Base-by-base conservation (phyloP, 1,284 basidiomycete species). In the Leccinum griseonigrum region DNA sequence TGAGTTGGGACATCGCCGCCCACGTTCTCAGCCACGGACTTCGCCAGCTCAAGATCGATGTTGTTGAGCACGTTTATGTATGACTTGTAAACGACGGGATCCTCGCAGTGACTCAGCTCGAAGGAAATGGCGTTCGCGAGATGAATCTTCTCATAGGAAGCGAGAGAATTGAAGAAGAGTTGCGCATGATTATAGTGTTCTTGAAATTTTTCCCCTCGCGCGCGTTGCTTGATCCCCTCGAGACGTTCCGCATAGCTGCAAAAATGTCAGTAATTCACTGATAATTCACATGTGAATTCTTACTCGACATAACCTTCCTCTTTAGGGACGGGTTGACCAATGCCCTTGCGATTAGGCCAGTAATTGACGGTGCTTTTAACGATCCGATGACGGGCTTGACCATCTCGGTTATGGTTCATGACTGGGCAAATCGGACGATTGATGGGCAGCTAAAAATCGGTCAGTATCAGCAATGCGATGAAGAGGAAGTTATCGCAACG, bases 381-480 rank as follows among this genome's bases (percentile, higher is more conserved):
- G 66, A 91, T 91, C 46, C 76, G 82, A 64, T 84, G 82, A 53
- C 85, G 79, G 64, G 76, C 74, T 60, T 79, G 71, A 1, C 92
- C 92, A 68, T 91, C 91, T 36, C 90, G 85, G 59, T 88, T 81
- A 63, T 86, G 83, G 68, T 86, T 92, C 74, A 89, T 76, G 55
- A 93, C 86, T 0, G 92, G 92, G 68, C 92, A 95, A 2, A 93
- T 76, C 2, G 92, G 90, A 43, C 87, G 81, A 74, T 95, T 94
- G 67, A 95, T 92, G 4, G 92, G 92, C 29, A 94, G 77, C 79
- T 85, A 66, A 54, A 71, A 74, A 67, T 74, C 29, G 2, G 18
- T 67, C 58, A n/a, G 5, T 10, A n/a, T 58, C 22, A 46, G 13
- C 29, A 3, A 26, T 18, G 6, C 16, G 7, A 14, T 48, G 26